Evolutionary conservation across 139 green algal species (phyloP).

Genomic region (Closterium sp.): DNA sequence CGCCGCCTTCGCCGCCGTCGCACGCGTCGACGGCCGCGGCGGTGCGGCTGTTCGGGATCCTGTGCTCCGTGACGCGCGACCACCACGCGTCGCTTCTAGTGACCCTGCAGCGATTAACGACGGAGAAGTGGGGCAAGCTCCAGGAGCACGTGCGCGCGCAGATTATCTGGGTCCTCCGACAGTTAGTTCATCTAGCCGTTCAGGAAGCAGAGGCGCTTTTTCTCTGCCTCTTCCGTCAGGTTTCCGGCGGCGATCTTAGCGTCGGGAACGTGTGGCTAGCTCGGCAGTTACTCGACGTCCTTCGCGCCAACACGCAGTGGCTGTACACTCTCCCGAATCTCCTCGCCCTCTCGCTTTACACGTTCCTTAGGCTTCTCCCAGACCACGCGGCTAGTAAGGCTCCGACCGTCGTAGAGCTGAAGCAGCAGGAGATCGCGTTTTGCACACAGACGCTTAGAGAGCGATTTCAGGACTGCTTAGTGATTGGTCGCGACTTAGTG

Average conservation of each 20-base stretch:
- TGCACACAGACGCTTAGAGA: conserved; percentile 38
- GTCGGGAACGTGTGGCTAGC: conserved; percentile 41
- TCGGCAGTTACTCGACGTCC: conserved; percentile 36
- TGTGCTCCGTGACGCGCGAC: conserved; percentile 40
- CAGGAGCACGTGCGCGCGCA: conserved; percentile 26
- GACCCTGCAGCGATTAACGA: conserved; percentile 29
- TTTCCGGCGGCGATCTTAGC: conserved; percentile 41
- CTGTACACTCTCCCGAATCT: conserved; percentile 13
- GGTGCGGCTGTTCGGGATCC: conserved; percentile 20
- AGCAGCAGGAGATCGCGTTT: conserved; percentile 42
- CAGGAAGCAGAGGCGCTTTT: conserved; percentile 16
- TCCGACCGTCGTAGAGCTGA: conserved; percentile 7
- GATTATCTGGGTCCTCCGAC: conserved; percentile 34
- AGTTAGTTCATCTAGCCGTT: conserved; percentile 22
- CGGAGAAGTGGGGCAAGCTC: conserved; percentile 44
- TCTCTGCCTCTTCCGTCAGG: conserved; percentile 38
- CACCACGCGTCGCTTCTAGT: conserved; percentile 28
- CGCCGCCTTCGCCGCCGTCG: neutral
- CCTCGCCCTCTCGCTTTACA: conserved; percentile 38
- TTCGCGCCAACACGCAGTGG: conserved; percentile 18
- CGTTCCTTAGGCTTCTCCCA: conserved; percentile 40
- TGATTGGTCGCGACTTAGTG: conserved; percentile 47
- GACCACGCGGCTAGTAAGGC: conserved; percentile 29
- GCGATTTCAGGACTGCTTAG: conserved; percentile 44
- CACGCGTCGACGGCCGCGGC: neutral